Conservation (phyloP, 345 rosid genomes). For the Atalantia buxifolia region DNA sequence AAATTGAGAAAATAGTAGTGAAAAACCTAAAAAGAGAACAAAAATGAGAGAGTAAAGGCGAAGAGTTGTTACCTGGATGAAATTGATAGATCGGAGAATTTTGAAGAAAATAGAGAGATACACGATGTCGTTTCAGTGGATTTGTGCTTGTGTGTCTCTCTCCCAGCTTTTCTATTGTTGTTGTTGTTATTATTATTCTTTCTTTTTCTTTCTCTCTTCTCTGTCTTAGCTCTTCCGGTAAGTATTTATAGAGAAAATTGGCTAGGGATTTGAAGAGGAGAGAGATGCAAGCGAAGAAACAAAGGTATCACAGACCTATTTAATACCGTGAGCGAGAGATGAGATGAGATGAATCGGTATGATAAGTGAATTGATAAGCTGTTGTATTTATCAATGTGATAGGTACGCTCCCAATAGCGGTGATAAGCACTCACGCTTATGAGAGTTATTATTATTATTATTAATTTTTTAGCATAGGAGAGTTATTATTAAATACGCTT, state of each 20-base stretch:
- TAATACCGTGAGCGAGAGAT: constrained; percentile 36
- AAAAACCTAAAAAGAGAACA: neutral
- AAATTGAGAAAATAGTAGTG: neutral
- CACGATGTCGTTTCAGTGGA: constrained; percentile 24
- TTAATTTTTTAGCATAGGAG: fast-evolving
- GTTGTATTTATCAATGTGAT: neutral
- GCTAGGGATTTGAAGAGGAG: constrained; percentile 48
- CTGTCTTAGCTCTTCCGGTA: constrained; percentile 18
- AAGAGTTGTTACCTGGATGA: constrained; percentile 6
- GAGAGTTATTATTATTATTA: neutral
- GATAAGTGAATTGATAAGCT: neutral
- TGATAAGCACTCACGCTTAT: fast-evolving
- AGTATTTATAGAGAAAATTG: constrained; percentile 44
- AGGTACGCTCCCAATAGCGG: fast-evolving
- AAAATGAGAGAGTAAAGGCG: constrained; percentile 13
- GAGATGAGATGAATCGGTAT: constrained; percentile 19
- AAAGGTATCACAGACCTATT: constrained; percentile 32
- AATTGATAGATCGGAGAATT: constrained; percentile 38
- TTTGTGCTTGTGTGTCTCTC: constrained; percentile 5
- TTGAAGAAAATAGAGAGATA: constrained; percentile 11
- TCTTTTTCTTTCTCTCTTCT: constrained; percentile 6
- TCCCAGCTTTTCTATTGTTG: neutral
- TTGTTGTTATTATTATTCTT: neutral
- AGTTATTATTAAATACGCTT: neutral
- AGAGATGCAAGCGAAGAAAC: constrained; percentile 9